These are phyloP conservation scores for Albophoma yamanashiensis DNA, from an alignment of 2,329 filamentous ascomycete genomes.

Conservation along the genomic window DNA sequence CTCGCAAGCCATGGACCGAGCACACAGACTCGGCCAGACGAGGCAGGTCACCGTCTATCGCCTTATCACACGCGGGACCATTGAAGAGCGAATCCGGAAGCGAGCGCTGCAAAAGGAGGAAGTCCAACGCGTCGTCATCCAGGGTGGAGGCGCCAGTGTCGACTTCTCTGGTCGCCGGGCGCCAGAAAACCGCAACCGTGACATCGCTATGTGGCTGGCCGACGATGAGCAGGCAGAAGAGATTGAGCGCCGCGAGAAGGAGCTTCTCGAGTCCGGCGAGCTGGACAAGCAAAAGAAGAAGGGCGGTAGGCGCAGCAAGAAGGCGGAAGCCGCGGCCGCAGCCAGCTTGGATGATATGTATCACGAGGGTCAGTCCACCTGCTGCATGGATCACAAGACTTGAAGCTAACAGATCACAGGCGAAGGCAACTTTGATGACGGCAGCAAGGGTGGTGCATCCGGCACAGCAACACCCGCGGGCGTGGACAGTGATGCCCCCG, in stretches of 20 bases:
- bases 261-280: slow-evolving; percentile 65
- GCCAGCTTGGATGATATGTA: slow-evolving; percentile 93
- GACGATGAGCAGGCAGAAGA: slow-evolving; percentile 93
- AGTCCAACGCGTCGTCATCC: slow-evolving; percentile 93
- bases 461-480: slow-evolving; percentile 71
- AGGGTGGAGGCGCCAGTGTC: slow-evolving; percentile 79
- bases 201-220: slow-evolving; percentile 97
- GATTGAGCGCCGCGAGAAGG: slow-evolving; percentile 86
- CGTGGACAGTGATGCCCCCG: slow-evolving; percentile 36
- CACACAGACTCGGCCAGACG: slow-evolving; percentile 93
- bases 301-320: slow-evolving; percentile 44
- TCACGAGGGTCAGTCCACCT: slow-evolving; percentile 72
- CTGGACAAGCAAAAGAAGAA: slow-evolving; percentile 55
- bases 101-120: slow-evolving; percentile 96
- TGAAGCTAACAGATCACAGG: slow-evolving; percentile 40
- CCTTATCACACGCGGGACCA: slow-evolving; percentile 90
- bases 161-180: slow-evolving; percentile 91
- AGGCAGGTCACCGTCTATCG: slow-evolving; percentile 95
- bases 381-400: neutral
- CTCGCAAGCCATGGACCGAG: slow-evolving; percentile 97
- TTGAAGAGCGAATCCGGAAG: slow-evolving; percentile 96
- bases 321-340: slow-evolving; percentile 30
- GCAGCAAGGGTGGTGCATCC: slow-evolving; percentile 55
- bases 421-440: slow-evolving; percentile 92
- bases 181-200: slow-evolving; percentile 87